These are phyloP conservation scores for Serendipita sp. DNA, from an alignment of 768 basidiomycete genomes.

Conservation along the genomic window DNA sequence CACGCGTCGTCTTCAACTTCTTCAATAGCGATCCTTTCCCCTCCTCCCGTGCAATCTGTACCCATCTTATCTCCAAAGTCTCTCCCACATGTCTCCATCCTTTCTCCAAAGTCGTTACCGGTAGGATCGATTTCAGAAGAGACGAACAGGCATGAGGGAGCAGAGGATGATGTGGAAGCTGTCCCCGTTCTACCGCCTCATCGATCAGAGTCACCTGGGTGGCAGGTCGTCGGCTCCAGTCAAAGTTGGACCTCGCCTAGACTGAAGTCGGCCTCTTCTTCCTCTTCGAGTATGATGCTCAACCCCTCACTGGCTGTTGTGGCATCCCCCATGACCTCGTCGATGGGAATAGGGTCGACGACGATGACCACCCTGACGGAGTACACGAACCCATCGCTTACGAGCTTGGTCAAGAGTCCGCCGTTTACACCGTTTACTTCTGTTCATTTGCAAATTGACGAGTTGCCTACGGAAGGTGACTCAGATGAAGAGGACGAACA, in stretches of 20 bases:
- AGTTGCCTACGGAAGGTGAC: not conserved
- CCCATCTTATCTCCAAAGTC: too few species aligned
- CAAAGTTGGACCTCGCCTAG: not conserved
- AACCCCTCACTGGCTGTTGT: too few species aligned
- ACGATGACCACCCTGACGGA: too few species aligned
- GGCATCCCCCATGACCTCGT: too few species aligned
- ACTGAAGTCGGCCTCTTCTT: not conserved
- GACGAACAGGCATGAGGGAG: too few species aligned
- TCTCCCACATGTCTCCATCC: too few species aligned
- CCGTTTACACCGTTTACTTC: not conserved
- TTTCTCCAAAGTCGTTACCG: too few species aligned
- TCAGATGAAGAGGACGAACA: not conserved
- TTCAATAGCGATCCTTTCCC: too few species aligned
- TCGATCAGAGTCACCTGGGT: not conserved
- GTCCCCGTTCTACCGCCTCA: not conserved
- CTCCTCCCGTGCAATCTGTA: too few species aligned
- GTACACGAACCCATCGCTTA: not conserved
- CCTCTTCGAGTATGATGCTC: not conserved
- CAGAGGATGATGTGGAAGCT: not conserved
- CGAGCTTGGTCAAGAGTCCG: not conserved
- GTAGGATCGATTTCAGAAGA: too few species aligned
- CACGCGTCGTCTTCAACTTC: too few species aligned
- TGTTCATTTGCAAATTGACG: conserved; percentile 1
- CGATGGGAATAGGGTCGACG: too few species aligned
- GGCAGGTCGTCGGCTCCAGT: not conserved